Percentiles rank a stretch among this genome's conserved stretches.
Conservation (phyloP, 2,329 filamentous ascomycete genomes). For the Bipolaris bicolor region DNA sequence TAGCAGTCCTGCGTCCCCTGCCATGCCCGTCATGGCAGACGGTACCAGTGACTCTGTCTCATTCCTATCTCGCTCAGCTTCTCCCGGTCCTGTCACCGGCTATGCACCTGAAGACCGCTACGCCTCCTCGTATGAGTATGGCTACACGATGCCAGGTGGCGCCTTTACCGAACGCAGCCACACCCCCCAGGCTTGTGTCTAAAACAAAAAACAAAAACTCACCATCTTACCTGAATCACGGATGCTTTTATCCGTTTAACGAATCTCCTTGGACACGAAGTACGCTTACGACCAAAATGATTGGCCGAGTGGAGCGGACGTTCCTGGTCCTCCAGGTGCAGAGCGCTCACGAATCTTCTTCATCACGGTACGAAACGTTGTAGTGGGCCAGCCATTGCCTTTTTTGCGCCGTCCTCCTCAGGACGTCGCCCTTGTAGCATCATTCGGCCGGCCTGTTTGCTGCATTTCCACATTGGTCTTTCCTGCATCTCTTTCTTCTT, state of each 20-base stretch:
- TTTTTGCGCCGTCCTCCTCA: conserved; percentile 22
- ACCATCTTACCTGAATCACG: conserved; percentile 16
- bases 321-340: conserved; percentile 24
- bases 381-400: conserved; percentile 31
- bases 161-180: conserved; percentile 54
- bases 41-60: conserved; percentile 47
- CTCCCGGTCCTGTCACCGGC: conserved; percentile 51
- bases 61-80: conserved; percentile 50
- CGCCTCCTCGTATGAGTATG: conserved; percentile 53
- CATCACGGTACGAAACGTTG: conserved; percentile 38
- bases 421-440: conserved; percentile 32
- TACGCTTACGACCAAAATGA: conserved; percentile 43
- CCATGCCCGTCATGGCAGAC: conserved; percentile 45
- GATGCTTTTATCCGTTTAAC: conserved; percentile 29
- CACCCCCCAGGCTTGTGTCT: conserved; percentile 52
- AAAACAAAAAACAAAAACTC: conserved; percentile 8
- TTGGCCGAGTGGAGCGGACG: conserved; percentile 46
- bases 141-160: conserved; percentile 48
- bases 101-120: conserved; percentile 50
- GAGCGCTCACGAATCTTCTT: conserved; percentile 46
- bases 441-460: conserved; percentile 36
- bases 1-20: conserved; percentile 47
- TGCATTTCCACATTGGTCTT: conserved; percentile 44
- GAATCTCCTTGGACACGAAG: conserved; percentile 48
- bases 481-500: conserved; percentile 38